phyloP scores from a whole-genome alignment of 805 yeast species.

The Ogataea siamensis region DNA sequence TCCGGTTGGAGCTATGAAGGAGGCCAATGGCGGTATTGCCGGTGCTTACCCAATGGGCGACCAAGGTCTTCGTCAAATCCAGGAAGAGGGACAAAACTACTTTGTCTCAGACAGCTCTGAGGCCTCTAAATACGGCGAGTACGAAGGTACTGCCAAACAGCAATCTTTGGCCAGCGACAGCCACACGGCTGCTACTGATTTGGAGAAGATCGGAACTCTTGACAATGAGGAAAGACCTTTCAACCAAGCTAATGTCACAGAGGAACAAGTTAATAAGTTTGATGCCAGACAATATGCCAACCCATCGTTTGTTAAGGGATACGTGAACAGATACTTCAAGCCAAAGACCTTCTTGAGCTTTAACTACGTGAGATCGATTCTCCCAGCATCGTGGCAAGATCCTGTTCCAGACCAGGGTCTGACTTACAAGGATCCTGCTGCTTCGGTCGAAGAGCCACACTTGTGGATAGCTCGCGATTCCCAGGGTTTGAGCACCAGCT shows the following conservation, averaged over 20 bases:
- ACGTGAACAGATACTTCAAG: conserved; percentile 37
- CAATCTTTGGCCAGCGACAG: conserved; percentile 18
- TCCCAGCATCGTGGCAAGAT: conserved; percentile 38
- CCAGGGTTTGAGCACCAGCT: conserved; percentile 61
- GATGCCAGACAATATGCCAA: conserved; percentile 11
- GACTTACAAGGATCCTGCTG: conserved; percentile 53
- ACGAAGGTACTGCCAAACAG: conserved; percentile 19
- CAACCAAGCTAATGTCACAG: conserved; percentile 9
- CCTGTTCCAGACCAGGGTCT: conserved; percentile 13
- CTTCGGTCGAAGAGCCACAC: conserved; percentile 54
- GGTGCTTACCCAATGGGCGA: conserved; percentile 58
- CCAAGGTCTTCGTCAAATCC: conserved; percentile 61
- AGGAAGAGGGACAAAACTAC: conserved; percentile 32
- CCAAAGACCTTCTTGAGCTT: conserved; percentile 43
- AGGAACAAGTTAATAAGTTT: conserved; percentile 7
- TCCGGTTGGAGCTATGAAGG: conserved; percentile 61
- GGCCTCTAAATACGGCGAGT: conserved; percentile 29
- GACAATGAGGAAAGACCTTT: conserved; percentile 30
- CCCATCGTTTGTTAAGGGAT: conserved; percentile 12
- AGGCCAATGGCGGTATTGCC: conserved; percentile 38
- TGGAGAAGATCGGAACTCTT: conserved; percentile 16
- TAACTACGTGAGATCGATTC: conserved; percentile 37
- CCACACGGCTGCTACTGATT: conserved; percentile 20
- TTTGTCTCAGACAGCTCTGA: conserved; percentile 23
- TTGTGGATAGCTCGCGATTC: conserved; percentile 72